These are phyloP conservation scores for Pneumocystis canis DNA, from an alignment of 1,139 yeast genomes.

Conservation along the genomic window DNA sequence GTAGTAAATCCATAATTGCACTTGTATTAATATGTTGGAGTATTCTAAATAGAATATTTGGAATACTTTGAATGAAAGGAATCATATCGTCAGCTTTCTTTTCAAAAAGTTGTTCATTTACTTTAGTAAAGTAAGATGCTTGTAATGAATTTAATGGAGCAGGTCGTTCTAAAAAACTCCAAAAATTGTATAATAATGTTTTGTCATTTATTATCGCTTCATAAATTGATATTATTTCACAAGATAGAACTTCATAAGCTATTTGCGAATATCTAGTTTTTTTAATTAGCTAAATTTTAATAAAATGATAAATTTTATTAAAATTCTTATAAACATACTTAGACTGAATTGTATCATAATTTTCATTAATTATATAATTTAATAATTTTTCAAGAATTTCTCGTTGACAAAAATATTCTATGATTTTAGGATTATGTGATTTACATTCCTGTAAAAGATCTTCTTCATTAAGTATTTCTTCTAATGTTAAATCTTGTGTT, in stretches of 20 bases:
- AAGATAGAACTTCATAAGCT: conserved; percentile 79
- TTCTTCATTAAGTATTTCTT: conserved; percentile 67
- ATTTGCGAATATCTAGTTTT: conserved; percentile 56
- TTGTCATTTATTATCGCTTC: conserved; percentile 77
- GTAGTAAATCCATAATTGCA: conserved; percentile 68
- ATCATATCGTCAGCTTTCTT: conserved; percentile 80
- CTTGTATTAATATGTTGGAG: conserved; percentile 71
- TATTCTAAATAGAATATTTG: conserved; percentile 50
- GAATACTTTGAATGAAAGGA: conserved; percentile 51
- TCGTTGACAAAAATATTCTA: conserved; percentile 69
- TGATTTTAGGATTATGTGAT: conserved; percentile 65
- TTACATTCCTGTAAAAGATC: conserved; percentile 73
- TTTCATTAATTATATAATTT: conserved; percentile 41
- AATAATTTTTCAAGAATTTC: conserved; percentile 52
- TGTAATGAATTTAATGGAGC: conserved; percentile 57
- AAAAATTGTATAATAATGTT: conserved; percentile 49
- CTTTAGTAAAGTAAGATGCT: conserved; percentile 83
- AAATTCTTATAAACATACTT: conserved; percentile 22
- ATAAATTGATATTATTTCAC: conserved; percentile 89
- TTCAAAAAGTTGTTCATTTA: conserved; percentile 81
- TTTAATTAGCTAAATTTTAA: conserved; percentile 24
- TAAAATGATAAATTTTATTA: too few relatives aligned
- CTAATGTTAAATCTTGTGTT: conserved; percentile 35
- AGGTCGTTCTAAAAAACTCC: conserved; percentile 59
- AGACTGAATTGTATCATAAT: conserved; percentile 28